Percentiles rank a stretch among this genome's conserved stretches.
phyloP scores from a whole-genome alignment of 169 alveolate species.

The Eimeria necatrix region DNA sequence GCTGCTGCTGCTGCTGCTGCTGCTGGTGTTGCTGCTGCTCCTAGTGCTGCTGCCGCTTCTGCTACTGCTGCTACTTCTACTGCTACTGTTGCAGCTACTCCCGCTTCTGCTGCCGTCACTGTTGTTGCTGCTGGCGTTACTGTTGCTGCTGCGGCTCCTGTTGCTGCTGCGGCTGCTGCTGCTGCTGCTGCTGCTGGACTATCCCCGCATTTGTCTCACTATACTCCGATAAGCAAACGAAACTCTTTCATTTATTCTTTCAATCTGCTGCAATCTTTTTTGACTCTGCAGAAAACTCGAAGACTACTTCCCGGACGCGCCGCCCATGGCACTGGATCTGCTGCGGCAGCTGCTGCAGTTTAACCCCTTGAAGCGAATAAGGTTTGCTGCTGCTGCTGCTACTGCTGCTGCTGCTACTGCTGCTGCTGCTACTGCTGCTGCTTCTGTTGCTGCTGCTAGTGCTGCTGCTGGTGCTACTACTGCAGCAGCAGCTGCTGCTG shows the following conservation, averaged over 20 bases:
- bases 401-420: neutral
- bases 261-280: constrained; percentile 27
- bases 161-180: neutral
- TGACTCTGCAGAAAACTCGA: constrained; percentile 72
- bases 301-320: constrained; percentile 86
- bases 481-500: neutral
- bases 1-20: constrained; percentile 16
- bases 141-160: neutral
- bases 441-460: neutral
- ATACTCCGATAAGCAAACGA: neutral
- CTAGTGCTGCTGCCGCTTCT: neutral
- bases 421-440: neutral
- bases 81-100: constrained; percentile 20
- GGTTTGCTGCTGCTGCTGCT: constrained; percentile 28
- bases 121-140: neutral
- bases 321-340: constrained; percentile 93
- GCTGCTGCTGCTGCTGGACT: neutral
- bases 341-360: constrained; percentile 92
- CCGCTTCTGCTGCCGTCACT: neutral
- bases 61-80: constrained; percentile 1
- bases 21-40: neutral
- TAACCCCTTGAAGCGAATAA: constrained; percentile 92
- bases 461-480: neutral
- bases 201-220: neutral
- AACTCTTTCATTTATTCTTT: constrained; percentile 53